Conservation (phyloP, 768 basidiomycete genomes). For the Lentinula lateritia region DNA sequence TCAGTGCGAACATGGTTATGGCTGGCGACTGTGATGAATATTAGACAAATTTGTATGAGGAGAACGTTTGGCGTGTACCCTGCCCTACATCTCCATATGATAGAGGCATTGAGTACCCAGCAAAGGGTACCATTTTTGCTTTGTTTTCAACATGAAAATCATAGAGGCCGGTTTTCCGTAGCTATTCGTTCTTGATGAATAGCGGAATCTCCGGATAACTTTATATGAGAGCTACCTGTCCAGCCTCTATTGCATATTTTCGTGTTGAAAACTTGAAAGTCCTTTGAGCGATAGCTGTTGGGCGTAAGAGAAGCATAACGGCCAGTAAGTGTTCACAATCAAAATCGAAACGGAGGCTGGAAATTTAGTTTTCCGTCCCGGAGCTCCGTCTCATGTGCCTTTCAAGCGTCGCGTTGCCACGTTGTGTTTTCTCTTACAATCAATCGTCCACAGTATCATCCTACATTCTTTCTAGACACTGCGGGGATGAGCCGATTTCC, state of each 20-base stretch:
- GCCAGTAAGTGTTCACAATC: slow-evolving; percentile 20
- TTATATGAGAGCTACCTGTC: not conserved
- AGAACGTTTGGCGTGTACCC: slow-evolving; percentile 34
- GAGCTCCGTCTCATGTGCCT: not conserved
- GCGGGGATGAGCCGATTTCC: too few species aligned
- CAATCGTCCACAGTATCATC: too few species aligned
- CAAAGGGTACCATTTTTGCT: slow-evolving; percentile 96
- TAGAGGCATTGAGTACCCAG: slow-evolving; percentile 93
- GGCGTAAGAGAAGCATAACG: not conserved
- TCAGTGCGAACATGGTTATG: slow-evolving; percentile 83
- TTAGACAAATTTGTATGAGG: not conserved
- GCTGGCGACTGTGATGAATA: slow-evolving; percentile 59
- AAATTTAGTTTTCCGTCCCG: too few species aligned
- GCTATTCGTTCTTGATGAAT: slow-evolving; percentile 16
- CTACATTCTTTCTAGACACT: too few species aligned
- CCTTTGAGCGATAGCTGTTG: not conserved
- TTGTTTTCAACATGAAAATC: slow-evolving; percentile 81
- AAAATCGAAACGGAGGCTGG: not conserved
- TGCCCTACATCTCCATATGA: slow-evolving; percentile 79
- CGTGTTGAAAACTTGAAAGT: not conserved
- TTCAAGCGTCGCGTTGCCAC: too few species aligned
- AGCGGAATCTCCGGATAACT: not conserved
- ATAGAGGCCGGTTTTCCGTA: slow-evolving; percentile 71
- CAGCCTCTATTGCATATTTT: not conserved
- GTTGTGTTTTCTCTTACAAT: too few species aligned